Evolutionary conservation across 805 yeast genomes (phyloP).

Genomic region (Saccharomyces eubayanus): DNA sequence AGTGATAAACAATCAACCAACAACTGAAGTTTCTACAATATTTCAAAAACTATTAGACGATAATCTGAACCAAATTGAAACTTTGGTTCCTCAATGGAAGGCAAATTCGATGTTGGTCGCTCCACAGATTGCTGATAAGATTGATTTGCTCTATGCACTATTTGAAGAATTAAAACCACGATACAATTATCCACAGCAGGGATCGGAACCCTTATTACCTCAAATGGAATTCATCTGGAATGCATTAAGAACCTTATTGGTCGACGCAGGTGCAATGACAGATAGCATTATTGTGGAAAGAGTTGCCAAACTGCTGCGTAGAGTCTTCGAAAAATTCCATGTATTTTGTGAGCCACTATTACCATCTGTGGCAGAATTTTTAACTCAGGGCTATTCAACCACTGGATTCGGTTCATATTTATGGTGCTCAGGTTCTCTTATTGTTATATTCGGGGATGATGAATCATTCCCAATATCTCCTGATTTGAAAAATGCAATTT

Average conservation of each 20-base stretch:
- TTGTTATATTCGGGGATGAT: conserved; percentile 63
- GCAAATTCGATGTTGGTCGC: conserved; percentile 28
- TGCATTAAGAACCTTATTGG: conserved; percentile 15
- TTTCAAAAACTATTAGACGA: conserved; percentile 61
- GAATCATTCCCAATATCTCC: conserved; percentile 28
- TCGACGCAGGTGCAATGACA: conserved; percentile 18
- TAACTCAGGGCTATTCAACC: conserved; percentile 60
- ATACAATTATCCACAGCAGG: conserved; percentile 24
- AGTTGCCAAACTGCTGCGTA: conserved; percentile 57
- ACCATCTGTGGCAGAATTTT: conserved; percentile 53
- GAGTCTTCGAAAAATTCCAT: conserved; percentile 45
- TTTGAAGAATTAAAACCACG: conserved; percentile 28
- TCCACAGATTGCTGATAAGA: conserved; percentile 55
- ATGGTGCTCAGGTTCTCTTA: conserved; percentile 81
- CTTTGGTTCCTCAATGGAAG: conserved; percentile 19
- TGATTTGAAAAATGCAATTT: conserved; percentile 50
- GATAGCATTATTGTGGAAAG: conserved; percentile 49
- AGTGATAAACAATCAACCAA: conserved; percentile 56
- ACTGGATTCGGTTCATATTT: conserved; percentile 74
- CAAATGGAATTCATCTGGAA: conserved; percentile 23
- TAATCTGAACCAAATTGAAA: conserved; percentile 30
- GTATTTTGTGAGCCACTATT: conserved; percentile 42
- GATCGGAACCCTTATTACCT: conserved; percentile 26
- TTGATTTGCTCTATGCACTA: conserved; percentile 41
- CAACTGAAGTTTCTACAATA: conserved; percentile 45